Evolutionary conservation across 2,329 filamentous ascomycete species (phyloP), one percentile per base, ranked within the genome.

Genomic region (Colletotrichum lindemuthianum): DNA sequence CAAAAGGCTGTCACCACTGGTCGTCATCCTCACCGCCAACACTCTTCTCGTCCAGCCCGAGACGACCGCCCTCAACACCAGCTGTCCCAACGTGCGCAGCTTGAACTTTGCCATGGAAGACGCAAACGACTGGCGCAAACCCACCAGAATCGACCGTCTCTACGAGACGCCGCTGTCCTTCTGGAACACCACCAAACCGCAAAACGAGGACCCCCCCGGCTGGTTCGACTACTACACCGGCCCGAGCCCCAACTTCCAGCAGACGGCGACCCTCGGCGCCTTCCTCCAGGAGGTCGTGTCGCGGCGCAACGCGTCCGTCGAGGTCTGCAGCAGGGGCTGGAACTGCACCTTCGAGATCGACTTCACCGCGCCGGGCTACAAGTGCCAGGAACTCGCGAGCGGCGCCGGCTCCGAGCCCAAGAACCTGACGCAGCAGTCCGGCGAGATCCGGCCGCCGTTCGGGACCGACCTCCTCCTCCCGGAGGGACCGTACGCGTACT

Each of bases 21-120:
- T 77, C 1, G 75, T 78, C n/a, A 77, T 79, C 34, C 74, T 82
- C 43, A 76, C 77, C 2, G 74, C 76, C 36, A 75, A 76, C 49
- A 75, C 77, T 2, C 71, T 79, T 12, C 69, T 70, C 0, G 79
- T 81, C 8, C 69, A 71, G 37, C 59, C 70, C 7, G 65, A 65
- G 37, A 51, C 68, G 10, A 67, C 64, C 4, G 48, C 67, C 4
- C 68, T 76, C 68, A 65, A 76, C 58, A 71, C 63, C 10, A 73
- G 51, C 9, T 78, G 76, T 24, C 70, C 68, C 2, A 67, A 68
- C 3, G 71, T 78, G 6, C 72, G 72, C 13, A 74, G 69, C 3
- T 52, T 78, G 40, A 76, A 78, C 65, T 78, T 78, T 55, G 64
- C 66, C 2, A 65, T 69, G 45, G 76, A 82, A 55, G 75, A 75